Percentiles rank a stretch among this genome's conserved stretches.
phyloP scores from a whole-genome alignment of 345 rosid genomes.

The Cardamine chenopodiifolia region DNA sequence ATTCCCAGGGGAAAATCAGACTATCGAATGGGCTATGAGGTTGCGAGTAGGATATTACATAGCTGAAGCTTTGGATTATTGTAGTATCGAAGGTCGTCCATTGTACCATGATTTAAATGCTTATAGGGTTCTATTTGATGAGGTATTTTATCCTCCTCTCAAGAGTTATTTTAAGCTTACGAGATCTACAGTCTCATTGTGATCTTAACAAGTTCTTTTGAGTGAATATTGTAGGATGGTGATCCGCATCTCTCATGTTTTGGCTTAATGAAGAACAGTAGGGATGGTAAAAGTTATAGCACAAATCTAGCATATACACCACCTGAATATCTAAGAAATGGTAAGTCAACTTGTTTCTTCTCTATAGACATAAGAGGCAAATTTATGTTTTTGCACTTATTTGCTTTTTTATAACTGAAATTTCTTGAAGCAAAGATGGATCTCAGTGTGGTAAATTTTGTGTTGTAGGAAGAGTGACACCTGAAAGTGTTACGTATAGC shows the following conservation, averaged over 20 bases:
- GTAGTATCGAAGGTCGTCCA: slow-evolving; percentile 74
- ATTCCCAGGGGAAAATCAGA: slow-evolving; percentile 89
- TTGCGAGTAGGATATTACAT: slow-evolving; percentile 85
- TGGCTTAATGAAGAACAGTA: slow-evolving; percentile 93
- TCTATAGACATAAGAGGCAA: background rate
- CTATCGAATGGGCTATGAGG: slow-evolving; percentile 95
- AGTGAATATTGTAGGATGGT: slow-evolving; percentile 67
- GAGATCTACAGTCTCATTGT: background rate
- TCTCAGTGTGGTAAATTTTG: background rate
- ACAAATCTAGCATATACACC: slow-evolving; percentile 95
- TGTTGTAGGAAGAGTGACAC: slow-evolving; percentile 85
- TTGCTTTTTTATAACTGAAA: background rate
- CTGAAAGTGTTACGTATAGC: slow-evolving; percentile 92
- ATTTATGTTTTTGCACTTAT: background rate
- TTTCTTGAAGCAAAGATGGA: background rate
- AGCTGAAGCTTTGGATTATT: slow-evolving; percentile 93
- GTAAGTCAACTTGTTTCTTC: slow-evolving; percentile 41
- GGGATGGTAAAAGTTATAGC: slow-evolving; percentile 95
- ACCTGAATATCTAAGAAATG: slow-evolving; percentile 91
- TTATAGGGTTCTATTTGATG: slow-evolving; percentile 94
- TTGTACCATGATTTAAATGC: slow-evolving; percentile 97
- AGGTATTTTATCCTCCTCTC: slow-evolving; percentile 54
- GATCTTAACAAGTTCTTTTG: background rate
- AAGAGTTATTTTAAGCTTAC: background rate
- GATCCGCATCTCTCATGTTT: slow-evolving; percentile 98